Evolutionary conservation across 2,329 filamentous ascomycete genomes (phyloP), one percentile per base, ranked within the genome.

Genomic region (Verticillium albo-atrum): DNA sequence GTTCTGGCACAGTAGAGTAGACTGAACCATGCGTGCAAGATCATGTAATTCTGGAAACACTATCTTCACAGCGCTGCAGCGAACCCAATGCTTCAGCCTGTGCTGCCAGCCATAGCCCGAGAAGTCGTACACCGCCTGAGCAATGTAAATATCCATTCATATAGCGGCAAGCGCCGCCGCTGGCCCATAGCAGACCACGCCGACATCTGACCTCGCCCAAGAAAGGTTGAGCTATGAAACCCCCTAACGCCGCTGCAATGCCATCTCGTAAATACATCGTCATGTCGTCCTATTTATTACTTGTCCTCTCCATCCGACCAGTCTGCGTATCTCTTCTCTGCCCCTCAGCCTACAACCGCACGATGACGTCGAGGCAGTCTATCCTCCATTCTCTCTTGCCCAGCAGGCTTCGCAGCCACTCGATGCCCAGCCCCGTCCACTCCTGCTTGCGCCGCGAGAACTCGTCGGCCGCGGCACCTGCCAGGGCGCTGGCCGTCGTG

Each of bases 301-400:
- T 7, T 42, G 35, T 42, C 17, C 14, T 50, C 17, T 37, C 35
- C 35, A 17, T 37, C 6, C 35, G 12, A 17, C 15, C 12, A 17
- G 10, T 17, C 15, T 37, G n/a, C n/a, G 1, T 2, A 23, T 50
- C 6, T 10, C 20, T 4, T 53, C 51, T 30, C 15, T 17, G 14
- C 9, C 14, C 14, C 9, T 12, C 25, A 26, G 3, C 47, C 79
- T 68, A 95, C 64, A 97, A 77, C 63, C 91, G 82, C 57, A 98
- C 86, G 67, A 93, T 88, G 30, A 98, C 85, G 74, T 97, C 92
- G 74, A 99, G 83, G 73, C 93, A 97, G 60, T 94, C 92, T 64
- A 99, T 84, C 67, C 90, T 85, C 91, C 94, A 96, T 73, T 97
- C 93, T 68, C 90, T 86, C 74, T 86, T 86, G 4, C 92, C 93